These are phyloP conservation scores for Caryopteris hybrid DNA, from an alignment of 305 asterid genomes.

Conservation along the genomic window DNA sequence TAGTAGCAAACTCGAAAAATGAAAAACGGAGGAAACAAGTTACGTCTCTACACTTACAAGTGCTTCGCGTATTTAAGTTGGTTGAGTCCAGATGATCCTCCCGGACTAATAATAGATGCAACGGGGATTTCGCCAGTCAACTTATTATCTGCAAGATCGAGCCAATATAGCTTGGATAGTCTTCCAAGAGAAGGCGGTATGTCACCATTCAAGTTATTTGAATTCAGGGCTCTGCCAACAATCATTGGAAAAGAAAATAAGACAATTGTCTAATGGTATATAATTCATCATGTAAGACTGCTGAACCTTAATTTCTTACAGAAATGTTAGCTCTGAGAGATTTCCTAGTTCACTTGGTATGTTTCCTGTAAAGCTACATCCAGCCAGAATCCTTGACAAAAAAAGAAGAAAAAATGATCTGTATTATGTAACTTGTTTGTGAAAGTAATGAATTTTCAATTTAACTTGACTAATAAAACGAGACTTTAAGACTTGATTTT, in stretches of 20 bases:
- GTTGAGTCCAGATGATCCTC: conserved; percentile 47
- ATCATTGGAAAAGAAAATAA: background rate
- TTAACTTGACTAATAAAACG: too few relatives aligned
- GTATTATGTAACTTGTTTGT: too few relatives aligned
- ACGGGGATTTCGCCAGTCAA: conserved; percentile 71
- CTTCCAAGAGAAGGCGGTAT: conserved; percentile 83
- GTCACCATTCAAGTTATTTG: conserved; percentile 68
- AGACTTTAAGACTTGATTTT: too few relatives aligned
- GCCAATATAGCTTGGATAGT: conserved; percentile 78
- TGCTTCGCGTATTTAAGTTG: conserved; percentile 74
- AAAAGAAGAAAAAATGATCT: too few relatives aligned
- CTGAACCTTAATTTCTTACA: conserved; percentile 44
- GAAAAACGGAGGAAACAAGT: background rate
- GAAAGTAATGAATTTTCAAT: too few relatives aligned
- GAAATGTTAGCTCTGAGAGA: conserved; percentile 58
- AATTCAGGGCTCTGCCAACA: conserved; percentile 68
- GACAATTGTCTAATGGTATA: too few relatives aligned
- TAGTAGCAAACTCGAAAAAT: background rate
- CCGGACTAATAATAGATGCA: conserved; percentile 39
- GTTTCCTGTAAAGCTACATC: conserved; percentile 74
- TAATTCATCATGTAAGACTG: background rate
- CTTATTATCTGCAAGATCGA: conserved; percentile 77
- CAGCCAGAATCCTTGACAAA: conserved; percentile 71
- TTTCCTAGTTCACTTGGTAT: conserved; percentile 86
- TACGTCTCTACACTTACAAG: conserved; percentile 51